These are phyloP conservation scores for Cladosporium sp. DNA, from an alignment of 2,329 filamentous ascomycete genomes.

Conservation along the genomic window DNA sequence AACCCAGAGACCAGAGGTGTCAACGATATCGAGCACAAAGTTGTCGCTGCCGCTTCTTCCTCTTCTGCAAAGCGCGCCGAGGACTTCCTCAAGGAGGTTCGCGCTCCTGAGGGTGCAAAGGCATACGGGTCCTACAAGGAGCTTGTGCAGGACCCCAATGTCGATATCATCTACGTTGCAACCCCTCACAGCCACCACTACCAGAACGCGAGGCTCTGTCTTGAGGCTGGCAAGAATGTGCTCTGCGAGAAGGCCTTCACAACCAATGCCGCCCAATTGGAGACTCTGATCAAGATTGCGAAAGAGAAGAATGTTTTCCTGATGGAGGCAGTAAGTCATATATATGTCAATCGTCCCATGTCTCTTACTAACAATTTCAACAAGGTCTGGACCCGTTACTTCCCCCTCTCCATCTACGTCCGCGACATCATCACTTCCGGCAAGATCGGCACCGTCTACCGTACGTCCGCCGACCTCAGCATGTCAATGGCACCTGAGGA, in stretches of 20 bases:
- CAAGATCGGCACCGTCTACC: conserved; percentile 56
- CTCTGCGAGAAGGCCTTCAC: conserved; percentile 91
- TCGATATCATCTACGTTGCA: conserved; percentile 86
- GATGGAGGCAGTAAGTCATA: conserved; percentile 60
- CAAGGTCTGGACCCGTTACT: conserved; percentile 70
- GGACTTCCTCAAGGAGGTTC: conserved; percentile 70
- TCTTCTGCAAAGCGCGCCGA: conserved; percentile 67
- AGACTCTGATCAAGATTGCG: conserved; percentile 70
- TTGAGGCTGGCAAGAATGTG: conserved; percentile 82
- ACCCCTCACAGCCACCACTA: conserved; percentile 93
- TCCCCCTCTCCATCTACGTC: conserved; percentile 77
- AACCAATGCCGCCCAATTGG: conserved; percentile 75
- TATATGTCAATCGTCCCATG: not conserved
- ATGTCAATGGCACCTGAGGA: conserved; percentile 63
- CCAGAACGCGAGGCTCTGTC: conserved; percentile 81
- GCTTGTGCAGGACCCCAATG: conserved; percentile 72
- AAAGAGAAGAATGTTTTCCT: conserved; percentile 69
- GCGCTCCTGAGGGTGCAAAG: conserved; percentile 66
- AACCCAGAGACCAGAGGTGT: conserved; percentile 70
- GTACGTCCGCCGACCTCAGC: conserved; percentile 59
- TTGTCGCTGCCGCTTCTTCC: conserved; percentile 79
- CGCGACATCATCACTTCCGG: conserved; percentile 63
- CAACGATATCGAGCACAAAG: conserved; percentile 70
- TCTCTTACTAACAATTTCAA: not conserved
- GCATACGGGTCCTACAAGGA: conserved; percentile 81